Base-by-base conservation (phyloP, 768 basidiomycete genomes). In the Psilocybe azurescens region DNA sequence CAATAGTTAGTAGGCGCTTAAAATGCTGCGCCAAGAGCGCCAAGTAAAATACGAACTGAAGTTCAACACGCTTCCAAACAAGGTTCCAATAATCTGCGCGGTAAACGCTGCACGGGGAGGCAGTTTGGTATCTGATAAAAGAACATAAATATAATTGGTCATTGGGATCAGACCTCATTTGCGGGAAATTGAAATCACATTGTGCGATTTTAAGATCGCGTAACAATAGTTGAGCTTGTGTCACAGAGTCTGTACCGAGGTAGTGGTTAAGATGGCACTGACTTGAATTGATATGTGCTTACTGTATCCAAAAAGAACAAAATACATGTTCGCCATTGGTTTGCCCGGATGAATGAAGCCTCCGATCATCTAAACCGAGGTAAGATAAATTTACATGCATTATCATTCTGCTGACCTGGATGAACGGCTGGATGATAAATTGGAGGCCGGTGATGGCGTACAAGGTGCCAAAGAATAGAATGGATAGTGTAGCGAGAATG, bases 261-360 rank as follows among this genome's bases (percentile, higher is more conserved):
- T 52, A 18, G 29, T 53, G 30, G 13, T 49, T 20, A 16, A 13
- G 38, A 13, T 10, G 18, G 49, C 6, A 38, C 36, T n/a, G 3
- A 55, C 14, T 24, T 44, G 4, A 24, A 18, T 6, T 36, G 24
- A 20, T 2, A 49, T 64, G 28, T 38, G 66, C 75, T 70, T 38
- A 81, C 81, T 82, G 64, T 81, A 83, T 53, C 83, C 75, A 67
- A 76, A 83, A 46, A 86, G 72, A 48, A 81, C 75, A 60, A 83
- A 83, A 70, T 88, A 89, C 76, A 90, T 85, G 70, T 89, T 90
- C n/a, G 88, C 87, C 59, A 87, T 83, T 1, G 87, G 86, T 64
- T 83, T 84, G 24, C 87, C 86, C 6, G 87, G 84, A 66, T 83
- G 82, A 30, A 87, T 76, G 36, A 81, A 82, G 3, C 83, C 83